These are phyloP conservation scores for Scenedesmus sp. DNA, from an alignment of 163 green algal genomes.

Conservation along the genomic window DNA sequence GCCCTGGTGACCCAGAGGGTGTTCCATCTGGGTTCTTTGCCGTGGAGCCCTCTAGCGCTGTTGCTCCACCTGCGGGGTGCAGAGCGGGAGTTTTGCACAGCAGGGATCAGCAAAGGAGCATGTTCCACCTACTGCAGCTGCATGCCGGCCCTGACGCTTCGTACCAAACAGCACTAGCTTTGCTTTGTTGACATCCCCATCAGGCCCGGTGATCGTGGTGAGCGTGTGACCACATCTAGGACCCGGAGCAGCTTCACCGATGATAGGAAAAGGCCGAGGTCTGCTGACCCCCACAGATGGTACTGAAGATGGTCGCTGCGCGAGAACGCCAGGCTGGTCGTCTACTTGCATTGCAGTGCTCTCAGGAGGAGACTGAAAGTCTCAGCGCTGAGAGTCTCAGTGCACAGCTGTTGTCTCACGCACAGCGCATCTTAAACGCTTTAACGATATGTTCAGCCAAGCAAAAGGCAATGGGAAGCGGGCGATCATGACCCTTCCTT, in stretches of 20 bases:
- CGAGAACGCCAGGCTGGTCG: neutral
- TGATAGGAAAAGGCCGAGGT: constrained; percentile 52
- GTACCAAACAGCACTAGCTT: constrained; percentile 91
- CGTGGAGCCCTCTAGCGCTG: constrained; percentile 90
- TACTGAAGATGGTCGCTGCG: neutral
- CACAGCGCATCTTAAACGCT: neutral
- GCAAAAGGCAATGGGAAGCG: neutral
- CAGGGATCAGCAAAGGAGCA: constrained; percentile 47
- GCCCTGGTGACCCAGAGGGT: constrained; percentile 50
- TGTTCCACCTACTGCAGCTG: neutral
- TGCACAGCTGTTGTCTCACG: neutral
- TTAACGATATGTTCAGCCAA: neutral
- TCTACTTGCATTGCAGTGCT: constrained; percentile 23
- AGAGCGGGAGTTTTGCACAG: neutral
- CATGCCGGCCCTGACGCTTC: neutral
- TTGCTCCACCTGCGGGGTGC: constrained; percentile 87
- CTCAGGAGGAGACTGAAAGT: neutral
- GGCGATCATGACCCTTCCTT: neutral
- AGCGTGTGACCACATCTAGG: constrained; percentile 93
- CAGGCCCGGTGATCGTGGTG: constrained; percentile 86
- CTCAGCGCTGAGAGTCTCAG: neutral
- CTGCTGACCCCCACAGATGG: neutral
- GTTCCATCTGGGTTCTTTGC: constrained; percentile 65
- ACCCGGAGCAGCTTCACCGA: constrained; percentile 67
- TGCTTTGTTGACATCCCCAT: constrained; percentile 79